These are phyloP conservation scores for Cordyceps fumosorosea DNA, from an alignment of 2,329 filamentous ascomycete genomes.

Conservation along the genomic window DNA sequence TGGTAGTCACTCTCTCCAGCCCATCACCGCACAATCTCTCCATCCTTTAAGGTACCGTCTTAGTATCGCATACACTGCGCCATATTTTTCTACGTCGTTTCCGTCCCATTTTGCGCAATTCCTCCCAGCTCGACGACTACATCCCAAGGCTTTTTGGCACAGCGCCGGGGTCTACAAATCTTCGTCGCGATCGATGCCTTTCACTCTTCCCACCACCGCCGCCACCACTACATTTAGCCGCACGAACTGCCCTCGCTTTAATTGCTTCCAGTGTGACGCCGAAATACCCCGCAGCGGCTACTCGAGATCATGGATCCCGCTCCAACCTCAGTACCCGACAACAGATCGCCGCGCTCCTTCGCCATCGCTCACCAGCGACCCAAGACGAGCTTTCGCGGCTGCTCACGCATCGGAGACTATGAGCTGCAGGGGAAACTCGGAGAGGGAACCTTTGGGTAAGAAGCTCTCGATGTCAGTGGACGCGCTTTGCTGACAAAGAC, in stretches of 20 bases:
- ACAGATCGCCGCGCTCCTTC: slow-evolving; percentile 49
- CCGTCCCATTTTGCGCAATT: neutral
- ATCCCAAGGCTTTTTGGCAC: neutral
- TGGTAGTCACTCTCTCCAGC: neutral
- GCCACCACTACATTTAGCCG: neutral
- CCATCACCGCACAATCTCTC: neutral
- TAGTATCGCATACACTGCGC: neutral
- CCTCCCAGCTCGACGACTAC: neutral
- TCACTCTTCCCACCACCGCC: neutral
- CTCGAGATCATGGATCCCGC: slow-evolving; percentile 24
- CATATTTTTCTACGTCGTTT: neutral
- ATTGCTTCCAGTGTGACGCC: neutral
- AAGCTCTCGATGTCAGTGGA: slow-evolving; percentile 6
- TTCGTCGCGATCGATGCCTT: slow-evolving; percentile 7
- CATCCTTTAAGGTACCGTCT: neutral
- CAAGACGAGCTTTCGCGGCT: slow-evolving; percentile 66
- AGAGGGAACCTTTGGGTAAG: slow-evolving; percentile 89
- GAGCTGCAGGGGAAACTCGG: slow-evolving; percentile 78
- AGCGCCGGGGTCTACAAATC: neutral
- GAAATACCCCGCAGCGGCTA: neutral
- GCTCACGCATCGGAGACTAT: slow-evolving; percentile 76
- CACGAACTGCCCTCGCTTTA: neutral
- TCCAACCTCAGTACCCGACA: slow-evolving; percentile 27
- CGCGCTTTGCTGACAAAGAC: slow-evolving; percentile 6
- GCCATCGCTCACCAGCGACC: slow-evolving; percentile 50